phyloP scores from a whole-genome alignment of 164 flowering plant genomes.

The Kalanchoe fedtschenkoi region DNA sequence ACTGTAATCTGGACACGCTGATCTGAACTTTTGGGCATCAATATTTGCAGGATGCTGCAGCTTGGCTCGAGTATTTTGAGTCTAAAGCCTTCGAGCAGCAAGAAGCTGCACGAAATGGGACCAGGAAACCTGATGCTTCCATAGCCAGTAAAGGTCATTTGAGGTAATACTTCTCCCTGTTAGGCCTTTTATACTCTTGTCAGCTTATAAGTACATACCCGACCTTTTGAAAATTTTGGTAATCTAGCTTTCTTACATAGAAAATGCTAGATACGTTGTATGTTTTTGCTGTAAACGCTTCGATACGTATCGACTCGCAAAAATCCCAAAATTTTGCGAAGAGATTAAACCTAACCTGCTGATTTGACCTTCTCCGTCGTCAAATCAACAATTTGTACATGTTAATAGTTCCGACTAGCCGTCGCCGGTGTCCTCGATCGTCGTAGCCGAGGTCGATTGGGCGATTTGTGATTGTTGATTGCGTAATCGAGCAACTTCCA shows the following conservation, averaged over 20 bases:
- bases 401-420: too few species aligned
- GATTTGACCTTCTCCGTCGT: too few species aligned
- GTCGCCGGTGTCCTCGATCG: too few species aligned
- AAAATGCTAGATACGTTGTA: not conserved
- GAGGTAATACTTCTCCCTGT: constrained; percentile 34
- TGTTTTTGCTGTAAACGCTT: not conserved
- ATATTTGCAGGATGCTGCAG: constrained; percentile 91
- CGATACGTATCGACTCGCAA: too few species aligned
- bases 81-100: constrained; percentile 99
- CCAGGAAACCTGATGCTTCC: constrained; percentile 95
- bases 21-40: not conserved
- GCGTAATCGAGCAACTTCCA: too few species aligned
- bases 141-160: constrained; percentile 99
- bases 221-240: not conserved
- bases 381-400: too few species aligned
- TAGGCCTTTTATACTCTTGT: not conserved
- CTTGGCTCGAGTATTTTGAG: constrained; percentile 99
- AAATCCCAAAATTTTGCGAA: too few species aligned
- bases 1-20: not conserved
- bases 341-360: too few species aligned
- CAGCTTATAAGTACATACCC: not conserved
- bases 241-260: not conserved
- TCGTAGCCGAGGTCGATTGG: too few species aligned
- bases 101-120: constrained; percentile 99
- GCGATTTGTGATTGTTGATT: too few species aligned